Evolutionary conservation across 1,139 yeast species (phyloP), one percentile per base, ranked within the genome.

Genomic region (Geotrichum candidum): DNA sequence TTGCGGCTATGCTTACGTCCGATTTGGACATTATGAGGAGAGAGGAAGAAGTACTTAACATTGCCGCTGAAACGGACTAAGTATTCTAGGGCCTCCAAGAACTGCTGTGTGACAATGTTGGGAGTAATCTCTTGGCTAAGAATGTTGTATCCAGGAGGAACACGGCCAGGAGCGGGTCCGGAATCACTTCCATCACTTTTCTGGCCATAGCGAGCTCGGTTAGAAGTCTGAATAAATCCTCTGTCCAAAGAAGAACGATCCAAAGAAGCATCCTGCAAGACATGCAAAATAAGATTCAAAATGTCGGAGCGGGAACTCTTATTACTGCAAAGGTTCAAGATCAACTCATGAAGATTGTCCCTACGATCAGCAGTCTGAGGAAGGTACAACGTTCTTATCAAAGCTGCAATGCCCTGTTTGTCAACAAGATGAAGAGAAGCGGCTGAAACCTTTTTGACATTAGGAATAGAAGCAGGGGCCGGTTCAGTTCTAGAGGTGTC

Each of bases 281-380:
- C 82, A 38, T 87, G 84, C 55, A 91, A 73, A 59, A 91, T 73
- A 62, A 87, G 76, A 54, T 87, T 85, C 72, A 91, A 79, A n/a
- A 90, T 82, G 66, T 92, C 97, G 25, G 83, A 77, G 59, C 97
- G 77, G 11, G 90, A 88, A 66, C 87, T 95, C 70, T 88, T 88
- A 73, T 87, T 90, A 65, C 84, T 81, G 70, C 96, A 88, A 64
- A 91, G 73, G 64, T 83, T 84, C 45, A 83, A 83, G 63, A 91
- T 78, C 4, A 94, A 77, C 61, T 85, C 86, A 71, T 87, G 87
- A 58, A 90, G 78, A 10, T 80, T 76, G 64, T 85, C 91, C 59
- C 95, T 78, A 60, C 87, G 87, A 63, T 78, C 79, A 63, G 83
- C 82, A 1, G 87, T 81, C 66, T 87, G 89, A 1, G 96, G 94